Evolutionary conservation across 176 grass and related monocot genomes (phyloP), one percentile per base, ranked within the genome.

Genomic region (Cymbopogon citratus): DNA sequence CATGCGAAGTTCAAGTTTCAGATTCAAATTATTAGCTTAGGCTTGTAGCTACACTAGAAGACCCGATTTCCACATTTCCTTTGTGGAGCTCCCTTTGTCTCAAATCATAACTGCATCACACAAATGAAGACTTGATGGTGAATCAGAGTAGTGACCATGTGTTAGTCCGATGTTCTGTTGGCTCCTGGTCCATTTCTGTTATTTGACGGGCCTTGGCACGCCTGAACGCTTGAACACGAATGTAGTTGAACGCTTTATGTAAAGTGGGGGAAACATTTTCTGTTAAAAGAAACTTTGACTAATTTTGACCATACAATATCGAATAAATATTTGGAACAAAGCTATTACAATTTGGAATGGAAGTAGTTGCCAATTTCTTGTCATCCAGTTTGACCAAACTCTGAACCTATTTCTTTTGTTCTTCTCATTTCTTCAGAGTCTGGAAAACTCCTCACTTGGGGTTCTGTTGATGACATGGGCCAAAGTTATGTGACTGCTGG

Each of bases 401-500:
- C 84, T 87, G 24, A 90, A 38, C 24, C 3, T 85, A 16, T 23
- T 15, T 19, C 2, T 28, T 15, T 29, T 19, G 2, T 19, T 45
- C 13, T 23, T 67, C 69, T 76, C 21, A 19, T 82, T 87, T 82
- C 69, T 76, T 75, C 67, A 99, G 97, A 91, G 69, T 90, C 89
- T 39, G 97, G 89, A 82, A 99, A 95, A 83, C 73, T 99, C 69
- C 78, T 92, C 71, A 99, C 97, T 33, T 99, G 97, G 97, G 97
- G 97, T 79, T 93, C 97, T 43, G 81, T 86, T 38, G 97, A 96
- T 85, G 97, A 99, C 48, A 93, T 99, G 97, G 97, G 97, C 31
- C 92, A 93, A 88, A 99, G 97, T 77, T 99, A 96, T 76, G 85
- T 99, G 63, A 96, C 97, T 67, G 85, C 97, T 65, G 97, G 97